Evolutionary conservation across 2,329 filamentous ascomycete genomes (phyloP), one percentile per base, ranked within the genome.

Genomic region (Coniochaeta sp.): DNA sequence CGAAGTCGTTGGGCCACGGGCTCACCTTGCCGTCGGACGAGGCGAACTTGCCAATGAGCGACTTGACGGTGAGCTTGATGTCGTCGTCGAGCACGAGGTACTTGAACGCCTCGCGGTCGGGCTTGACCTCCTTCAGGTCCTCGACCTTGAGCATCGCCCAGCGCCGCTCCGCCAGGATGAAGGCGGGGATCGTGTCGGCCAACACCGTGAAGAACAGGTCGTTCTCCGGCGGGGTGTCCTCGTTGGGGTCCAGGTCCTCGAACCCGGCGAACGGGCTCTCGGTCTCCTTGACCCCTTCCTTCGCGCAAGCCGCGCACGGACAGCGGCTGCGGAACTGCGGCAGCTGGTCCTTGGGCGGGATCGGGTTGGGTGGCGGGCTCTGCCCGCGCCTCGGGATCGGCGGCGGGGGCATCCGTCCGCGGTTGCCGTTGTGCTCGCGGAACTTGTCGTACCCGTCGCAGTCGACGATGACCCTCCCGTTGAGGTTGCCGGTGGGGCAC

Each of bases 21-120:
- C 72, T 70, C 6, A 81, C 67, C 17, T 69, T 71, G 43, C 76
- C 75, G 26, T 74, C 68, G 12, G 64, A 69, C 54, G 69, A 73
- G 56, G 77, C 74, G 61, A 80, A 80, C 65, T 78, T 79, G 60
- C 78, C 77, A 57, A 80, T 76, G 58, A 81, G 71, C 3, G 77
- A 73, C 60, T 75, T 77, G 64, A 80, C 77, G 0, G 78, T 79
- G 60, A 73, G 61, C 67, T 81, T 81, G 68, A 80, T 70, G 59
- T 78, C 76, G 17, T 77, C 72, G 61, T 81, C 77, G 12, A 81
- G 73, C 6, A 80, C 77, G 28, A 81, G 76, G 60, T 78, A 77
- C 66, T 78, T 77, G 75, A 81, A 81, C 2, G 79, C 78, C 43
- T 80, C 77, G 58, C 69, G 75, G 66, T 81, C 78, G 1, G 75